phyloP scores from a whole-genome alignment of 306 rosid species.

The Prunus padus region DNA sequence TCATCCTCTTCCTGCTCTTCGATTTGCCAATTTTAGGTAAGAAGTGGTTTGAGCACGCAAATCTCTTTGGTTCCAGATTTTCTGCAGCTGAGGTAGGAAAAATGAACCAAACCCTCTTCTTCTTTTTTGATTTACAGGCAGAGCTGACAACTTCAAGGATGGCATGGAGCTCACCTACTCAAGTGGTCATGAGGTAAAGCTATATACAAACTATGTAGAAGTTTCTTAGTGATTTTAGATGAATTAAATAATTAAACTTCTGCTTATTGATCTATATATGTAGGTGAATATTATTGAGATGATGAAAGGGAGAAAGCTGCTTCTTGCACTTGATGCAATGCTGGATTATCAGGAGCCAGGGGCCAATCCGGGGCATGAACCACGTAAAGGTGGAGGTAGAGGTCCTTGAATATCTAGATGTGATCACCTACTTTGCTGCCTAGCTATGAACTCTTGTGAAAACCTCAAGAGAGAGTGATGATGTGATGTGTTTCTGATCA shows the following conservation, averaged over 20 bases:
- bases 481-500: slow-evolving; percentile 8
- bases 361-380: slow-evolving; percentile 51
- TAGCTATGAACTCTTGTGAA: background rate
- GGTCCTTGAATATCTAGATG: slow-evolving; percentile 5
- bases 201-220: background rate
- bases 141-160: slow-evolving; percentile 11
- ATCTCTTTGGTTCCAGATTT: background rate
- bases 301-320: slow-evolving; percentile 39
- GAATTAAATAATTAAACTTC: background rate
- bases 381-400: slow-evolving; percentile 36
- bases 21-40: slow-evolving; percentile 31
- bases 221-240: background rate
- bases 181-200: slow-evolving; percentile 18
- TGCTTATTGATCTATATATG: background rate
- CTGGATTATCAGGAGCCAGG: slow-evolving; percentile 43
- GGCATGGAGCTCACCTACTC: slow-evolving; percentile 1
- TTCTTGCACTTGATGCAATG: slow-evolving; percentile 34
- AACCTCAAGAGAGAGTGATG: background rate
- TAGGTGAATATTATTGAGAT: slow-evolving; percentile 2
- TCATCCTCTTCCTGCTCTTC: slow-evolving; percentile 29
- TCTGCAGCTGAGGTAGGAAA: background rate
- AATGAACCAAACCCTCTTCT: background rate
- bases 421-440: background rate
- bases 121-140: slow-evolving; percentile 7
- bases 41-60: background rate